Conservation (phyloP, 768 basidiomycete genomes). For the Rhodotorula paludigena region DNA sequence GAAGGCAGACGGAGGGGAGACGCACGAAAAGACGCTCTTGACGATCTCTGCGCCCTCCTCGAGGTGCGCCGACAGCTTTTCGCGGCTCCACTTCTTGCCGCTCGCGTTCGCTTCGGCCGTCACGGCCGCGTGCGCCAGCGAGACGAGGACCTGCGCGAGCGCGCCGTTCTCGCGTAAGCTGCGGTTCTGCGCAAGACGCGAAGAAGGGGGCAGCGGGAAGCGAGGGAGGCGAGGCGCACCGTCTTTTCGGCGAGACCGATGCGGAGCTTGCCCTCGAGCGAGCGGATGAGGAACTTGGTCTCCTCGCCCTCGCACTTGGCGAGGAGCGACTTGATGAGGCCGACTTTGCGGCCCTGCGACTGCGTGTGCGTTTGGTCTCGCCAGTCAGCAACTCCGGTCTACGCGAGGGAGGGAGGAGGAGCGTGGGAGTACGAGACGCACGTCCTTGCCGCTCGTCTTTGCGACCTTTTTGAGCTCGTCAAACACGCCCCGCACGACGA, state of each 20-base stretch:
- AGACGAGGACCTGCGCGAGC: constrained; percentile 61
- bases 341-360: constrained; percentile 93
- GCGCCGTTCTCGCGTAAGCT: too few species aligned
- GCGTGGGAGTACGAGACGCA: background rate
- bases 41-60: constrained; percentile 72
- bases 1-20: background rate
- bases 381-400: too few species aligned
- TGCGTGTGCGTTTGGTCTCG: constrained; percentile 43
- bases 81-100: constrained; percentile 63
- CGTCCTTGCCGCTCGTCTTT: constrained; percentile 51
- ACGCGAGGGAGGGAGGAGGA: background rate
- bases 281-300: constrained; percentile 93
- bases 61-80: constrained; percentile 65
- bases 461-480: constrained; percentile 86
- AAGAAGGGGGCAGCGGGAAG: background rate
- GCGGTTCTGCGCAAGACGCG: accelerated
- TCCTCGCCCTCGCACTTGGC: constrained; percentile 83
- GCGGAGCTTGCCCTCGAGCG: constrained; percentile 90
- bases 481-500: constrained; percentile 86
- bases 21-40: constrained; percentile 87
- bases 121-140: constrained; percentile 85
- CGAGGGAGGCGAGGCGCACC: constrained; percentile 41
- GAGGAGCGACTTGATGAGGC: constrained; percentile 86
- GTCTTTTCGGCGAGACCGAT: constrained; percentile 96
- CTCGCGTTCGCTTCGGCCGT: constrained; percentile 52